Conservation (phyloP, 495 filamentous ascomycete species). For the Achaetomiella virescens region DNA sequence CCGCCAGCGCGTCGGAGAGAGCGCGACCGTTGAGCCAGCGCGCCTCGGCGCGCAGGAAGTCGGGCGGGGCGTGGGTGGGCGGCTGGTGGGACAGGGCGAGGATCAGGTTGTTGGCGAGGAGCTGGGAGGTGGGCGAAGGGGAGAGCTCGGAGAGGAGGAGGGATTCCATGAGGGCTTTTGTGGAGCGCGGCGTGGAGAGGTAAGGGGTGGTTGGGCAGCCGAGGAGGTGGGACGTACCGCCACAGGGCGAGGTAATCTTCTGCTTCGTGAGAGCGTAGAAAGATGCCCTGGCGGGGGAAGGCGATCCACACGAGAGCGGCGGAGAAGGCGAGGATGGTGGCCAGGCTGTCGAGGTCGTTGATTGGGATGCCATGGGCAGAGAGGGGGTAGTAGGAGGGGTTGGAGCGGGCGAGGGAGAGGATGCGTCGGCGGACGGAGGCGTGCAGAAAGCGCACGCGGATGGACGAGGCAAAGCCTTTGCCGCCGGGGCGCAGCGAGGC, state of each 20-base stretch:
- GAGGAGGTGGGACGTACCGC: slow-evolving; percentile 67
- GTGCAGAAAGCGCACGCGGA: slow-evolving; percentile 72
- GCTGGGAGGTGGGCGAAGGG: slow-evolving; percentile 53
- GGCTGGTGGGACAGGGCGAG: slow-evolving; percentile 54
- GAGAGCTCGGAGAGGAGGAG: slow-evolving; percentile 56
- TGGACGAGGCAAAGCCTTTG: slow-evolving; percentile 57
- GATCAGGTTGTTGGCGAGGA: slow-evolving; percentile 72
- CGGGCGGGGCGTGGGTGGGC: slow-evolving; percentile 54
- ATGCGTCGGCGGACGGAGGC: slow-evolving; percentile 63
- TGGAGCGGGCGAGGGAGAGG: slow-evolving; percentile 34
- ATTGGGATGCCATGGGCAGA: slow-evolving; percentile 58
- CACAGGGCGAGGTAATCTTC: slow-evolving; percentile 68
- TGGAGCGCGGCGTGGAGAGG: slow-evolving; percentile 35
- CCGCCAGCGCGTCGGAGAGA: slow-evolving; percentile 53
- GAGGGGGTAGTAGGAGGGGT: slow-evolving; percentile 58
- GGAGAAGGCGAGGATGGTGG: slow-evolving; percentile 63
- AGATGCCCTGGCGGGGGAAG: slow-evolving; percentile 68
- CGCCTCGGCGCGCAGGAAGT: slow-evolving; percentile 60
- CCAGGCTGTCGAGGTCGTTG: slow-evolving; percentile 68
- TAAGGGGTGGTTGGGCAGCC: slow-evolving; percentile 59
- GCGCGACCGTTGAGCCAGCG: slow-evolving; percentile 64
- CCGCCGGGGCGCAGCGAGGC: slow-evolving; percentile 64
- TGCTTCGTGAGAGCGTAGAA: slow-evolving; percentile 53
- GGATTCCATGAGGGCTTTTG: slow-evolving; percentile 55
- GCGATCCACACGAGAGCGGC: slow-evolving; percentile 60